These are phyloP conservation scores for Myriangium duriaei DNA, from an alignment of 2,329 filamentous ascomycete genomes.

Conservation along the genomic window DNA sequence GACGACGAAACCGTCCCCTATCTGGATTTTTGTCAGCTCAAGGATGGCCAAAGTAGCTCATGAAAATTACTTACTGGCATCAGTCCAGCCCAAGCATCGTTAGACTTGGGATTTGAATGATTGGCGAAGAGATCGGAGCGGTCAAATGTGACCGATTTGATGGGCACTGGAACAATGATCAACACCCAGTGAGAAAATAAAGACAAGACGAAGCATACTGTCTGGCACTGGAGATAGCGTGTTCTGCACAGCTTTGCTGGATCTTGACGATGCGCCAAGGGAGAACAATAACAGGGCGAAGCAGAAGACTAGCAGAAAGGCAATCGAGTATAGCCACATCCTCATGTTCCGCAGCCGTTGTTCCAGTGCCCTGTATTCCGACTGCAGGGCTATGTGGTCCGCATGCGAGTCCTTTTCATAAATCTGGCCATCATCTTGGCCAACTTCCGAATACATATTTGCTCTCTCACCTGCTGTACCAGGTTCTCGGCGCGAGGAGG, in stretches of 20 bases:
- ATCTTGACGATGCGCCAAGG: neutral
- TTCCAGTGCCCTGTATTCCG: conserved; percentile 7
- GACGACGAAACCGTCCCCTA: conserved; percentile 24
- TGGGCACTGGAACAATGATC: conserved; percentile 12
- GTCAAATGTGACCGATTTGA: conserved; percentile 16
- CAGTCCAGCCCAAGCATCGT: conserved; percentile 19
- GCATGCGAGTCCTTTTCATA: conserved; percentile 6
- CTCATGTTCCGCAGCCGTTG: conserved; percentile 7
- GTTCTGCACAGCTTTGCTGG: neutral
- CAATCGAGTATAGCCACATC: conserved; percentile 7
- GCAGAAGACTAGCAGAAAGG: conserved; percentile 1
- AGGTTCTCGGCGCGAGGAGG: conserved; percentile 5
- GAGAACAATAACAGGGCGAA: conserved; percentile 1
- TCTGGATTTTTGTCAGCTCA: conserved; percentile 1
- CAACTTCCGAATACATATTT: conserved; percentile 7
- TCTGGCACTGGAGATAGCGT: conserved; percentile 4
- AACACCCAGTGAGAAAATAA: neutral
- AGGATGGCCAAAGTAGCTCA: neutral
- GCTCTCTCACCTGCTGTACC: conserved; percentile 4
- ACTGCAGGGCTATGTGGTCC: conserved; percentile 3
- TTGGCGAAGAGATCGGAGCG: conserved; percentile 16
- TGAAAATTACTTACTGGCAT: conserved; percentile 13
- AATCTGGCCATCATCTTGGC: conserved; percentile 1
- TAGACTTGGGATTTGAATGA: conserved; percentile 15
- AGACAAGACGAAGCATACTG: neutral